These are phyloP conservation scores for Castanea crenata DNA, from an alignment of 306 rosid genomes.

Conservation along the genomic window DNA sequence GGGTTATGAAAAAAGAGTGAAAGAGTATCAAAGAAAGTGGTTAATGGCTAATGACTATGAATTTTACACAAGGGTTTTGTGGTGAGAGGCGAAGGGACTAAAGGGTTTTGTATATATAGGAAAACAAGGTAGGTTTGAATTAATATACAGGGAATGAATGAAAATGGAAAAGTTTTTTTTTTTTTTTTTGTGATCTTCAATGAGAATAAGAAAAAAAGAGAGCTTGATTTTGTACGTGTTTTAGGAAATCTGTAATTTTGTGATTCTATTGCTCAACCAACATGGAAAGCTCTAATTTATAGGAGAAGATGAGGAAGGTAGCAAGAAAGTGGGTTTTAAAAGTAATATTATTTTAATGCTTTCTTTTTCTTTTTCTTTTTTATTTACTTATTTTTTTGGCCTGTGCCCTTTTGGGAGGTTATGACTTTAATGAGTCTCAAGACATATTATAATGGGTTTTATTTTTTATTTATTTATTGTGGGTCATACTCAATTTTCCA, in stretches of 20 bases:
- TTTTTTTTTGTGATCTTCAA: background rate
- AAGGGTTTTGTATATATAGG: slow-evolving; percentile 16
- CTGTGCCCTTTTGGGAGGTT: background rate
- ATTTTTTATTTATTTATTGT: background rate
- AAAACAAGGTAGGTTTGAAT: background rate
- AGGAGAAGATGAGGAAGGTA: slow-evolving; percentile 13
- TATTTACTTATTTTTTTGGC: too few relatives aligned
- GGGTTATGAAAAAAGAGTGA: background rate
- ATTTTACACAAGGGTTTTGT: background rate
- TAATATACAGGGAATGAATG: background rate
- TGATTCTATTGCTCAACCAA: slow-evolving; percentile 6
- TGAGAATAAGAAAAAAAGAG: background rate
- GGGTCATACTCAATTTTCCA: too few relatives aligned
- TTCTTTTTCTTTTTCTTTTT: background rate
- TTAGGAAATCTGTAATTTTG: slow-evolving; percentile 1
- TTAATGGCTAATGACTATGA: too few relatives aligned
- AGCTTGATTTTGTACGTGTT: background rate
- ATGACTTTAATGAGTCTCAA: background rate
- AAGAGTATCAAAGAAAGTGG: background rate
- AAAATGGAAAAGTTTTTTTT: slow-evolving; percentile 8
- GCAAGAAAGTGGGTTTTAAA: slow-evolving; percentile 15
- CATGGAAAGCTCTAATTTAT: slow-evolving; percentile 12
- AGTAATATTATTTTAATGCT: too few relatives aligned
- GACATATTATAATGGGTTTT: background rate
- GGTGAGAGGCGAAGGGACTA: slow-evolving; percentile 11